Evolutionary conservation across 495 filamentous ascomycete genomes (phyloP).

Genomic region (Hypoxylon fuscum): DNA sequence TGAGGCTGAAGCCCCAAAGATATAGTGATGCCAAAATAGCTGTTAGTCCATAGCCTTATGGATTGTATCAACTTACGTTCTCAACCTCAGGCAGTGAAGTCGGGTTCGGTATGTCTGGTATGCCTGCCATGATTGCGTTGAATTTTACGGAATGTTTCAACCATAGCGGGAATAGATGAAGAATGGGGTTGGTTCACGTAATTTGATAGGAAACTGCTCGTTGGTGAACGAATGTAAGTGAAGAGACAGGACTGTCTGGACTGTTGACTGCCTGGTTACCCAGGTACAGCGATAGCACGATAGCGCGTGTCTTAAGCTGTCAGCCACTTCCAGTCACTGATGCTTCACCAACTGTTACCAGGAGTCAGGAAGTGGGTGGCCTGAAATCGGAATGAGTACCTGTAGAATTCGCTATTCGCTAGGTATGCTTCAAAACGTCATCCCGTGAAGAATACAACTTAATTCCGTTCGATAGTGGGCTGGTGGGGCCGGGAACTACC

Average conservation of each 20-base stretch:
- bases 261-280: no score
- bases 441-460: background rate
- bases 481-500: no score
- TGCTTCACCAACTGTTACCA: background rate
- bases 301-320: no score
- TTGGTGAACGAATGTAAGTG: no score
- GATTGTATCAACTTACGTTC: slow-evolving; percentile 26
- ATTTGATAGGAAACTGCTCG: no score
- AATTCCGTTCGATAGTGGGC: slow-evolving; percentile 19
- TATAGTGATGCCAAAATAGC: background rate
- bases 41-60: background rate
- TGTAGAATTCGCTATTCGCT: background rate
- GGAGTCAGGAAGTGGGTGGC: background rate
- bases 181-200: no score
- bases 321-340: background rate
- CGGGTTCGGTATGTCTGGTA: slow-evolving; percentile 27
- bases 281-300: no score
- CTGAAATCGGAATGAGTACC: background rate
- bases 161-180: slow-evolving; percentile 34
- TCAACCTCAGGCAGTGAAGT: slow-evolving; percentile 42
- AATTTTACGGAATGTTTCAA: slow-evolving; percentile 22
- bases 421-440: slow-evolving; percentile 2
- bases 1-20: background rate
- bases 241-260: no score
- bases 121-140: slow-evolving; percentile 38